A percentile compares a stretch with the other conserved stretches of the same genome.
These are phyloP conservation scores for Wickerhamiella qilinensis DNA, from an alignment of 805 yeast species.

Conservation along the genomic window DNA sequence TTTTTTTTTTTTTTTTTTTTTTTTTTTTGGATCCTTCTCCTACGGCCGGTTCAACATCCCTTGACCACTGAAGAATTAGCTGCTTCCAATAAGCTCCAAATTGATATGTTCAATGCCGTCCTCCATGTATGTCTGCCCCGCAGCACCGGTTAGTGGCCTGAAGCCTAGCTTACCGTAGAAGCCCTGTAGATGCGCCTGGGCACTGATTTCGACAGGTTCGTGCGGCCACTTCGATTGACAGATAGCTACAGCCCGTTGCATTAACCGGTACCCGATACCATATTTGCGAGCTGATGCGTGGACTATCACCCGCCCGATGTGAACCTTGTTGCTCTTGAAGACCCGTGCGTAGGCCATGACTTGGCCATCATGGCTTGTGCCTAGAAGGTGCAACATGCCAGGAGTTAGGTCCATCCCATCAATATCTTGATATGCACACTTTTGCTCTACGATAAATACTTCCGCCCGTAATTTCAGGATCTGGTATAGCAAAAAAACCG, in stretches of 20 bases:
- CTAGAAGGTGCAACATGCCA: slow-evolving; percentile 8
- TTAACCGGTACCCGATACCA: slow-evolving; percentile 11
- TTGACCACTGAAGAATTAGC: no score
- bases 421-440: slow-evolving; percentile 12
- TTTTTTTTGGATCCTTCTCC: no score
- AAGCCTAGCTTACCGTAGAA: slow-evolving; percentile 13
- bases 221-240: slow-evolving; percentile 4
- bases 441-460: slow-evolving; percentile 16
- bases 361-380: neutral
- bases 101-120: slow-evolving; percentile 13
- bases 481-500: slow-evolving; percentile 7
- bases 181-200: slow-evolving; percentile 8
- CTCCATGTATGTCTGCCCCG: slow-evolving; percentile 7
- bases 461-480: slow-evolving; percentile 9
- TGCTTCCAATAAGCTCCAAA: no score
- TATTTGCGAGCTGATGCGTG: slow-evolving; percentile 4
- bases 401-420: slow-evolving; percentile 12
- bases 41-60: no score
- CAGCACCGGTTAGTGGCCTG: slow-evolving; percentile 1
- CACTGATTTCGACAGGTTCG: slow-evolving; percentile 5
- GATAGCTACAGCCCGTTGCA: slow-evolving; percentile 4
- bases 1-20: no score
- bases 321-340: neutral
- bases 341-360: slow-evolving; percentile 6
- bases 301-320: slow-evolving; percentile 14